Evolutionary conservation across 1,139 yeast genomes (phyloP).

Genomic region (Kurtzmaniella quercitrusa): DNA sequence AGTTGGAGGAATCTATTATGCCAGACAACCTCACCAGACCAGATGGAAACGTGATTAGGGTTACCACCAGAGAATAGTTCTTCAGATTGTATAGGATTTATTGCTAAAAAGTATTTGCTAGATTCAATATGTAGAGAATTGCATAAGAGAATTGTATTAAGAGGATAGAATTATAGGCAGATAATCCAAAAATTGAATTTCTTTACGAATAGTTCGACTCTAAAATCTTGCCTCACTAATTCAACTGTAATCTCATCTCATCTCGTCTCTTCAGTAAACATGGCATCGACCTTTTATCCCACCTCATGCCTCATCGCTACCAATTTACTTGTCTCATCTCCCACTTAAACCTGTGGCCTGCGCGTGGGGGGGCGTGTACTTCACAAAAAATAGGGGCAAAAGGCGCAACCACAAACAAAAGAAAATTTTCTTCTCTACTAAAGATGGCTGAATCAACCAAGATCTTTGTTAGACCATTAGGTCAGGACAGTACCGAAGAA

Average conservation of each 20-base stretch:
- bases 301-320: too few species aligned
- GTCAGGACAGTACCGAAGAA: constrained; percentile 37
- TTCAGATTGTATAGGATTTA: neutral
- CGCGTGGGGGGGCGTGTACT: too few species aligned
- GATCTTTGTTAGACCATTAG: constrained; percentile 40
- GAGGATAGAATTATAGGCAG: too few species aligned
- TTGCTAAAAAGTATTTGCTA: neutral
- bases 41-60: constrained; percentile 58
- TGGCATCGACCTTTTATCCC: too few species aligned
- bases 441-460: constrained; percentile 28
- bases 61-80: neutral
- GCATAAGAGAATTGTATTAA: too few species aligned
- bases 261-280: neutral
- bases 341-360: too few species aligned
- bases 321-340: too few species aligned
- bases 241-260: neutral
- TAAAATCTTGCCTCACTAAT: too few species aligned
- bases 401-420: constrained; percentile 6
- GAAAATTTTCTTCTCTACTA: constrained; percentile 2
- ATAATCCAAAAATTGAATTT: too few species aligned
- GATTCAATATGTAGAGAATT: too few species aligned
- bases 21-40: constrained; percentile 46
- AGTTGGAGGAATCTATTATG: constrained; percentile 59
- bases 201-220: too few species aligned
- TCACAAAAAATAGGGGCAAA: constrained; percentile 6